phyloP scores from a whole-genome alignment of 2,329 filamentous ascomycete genomes.

The Aspergillus pseudonomiae region DNA sequence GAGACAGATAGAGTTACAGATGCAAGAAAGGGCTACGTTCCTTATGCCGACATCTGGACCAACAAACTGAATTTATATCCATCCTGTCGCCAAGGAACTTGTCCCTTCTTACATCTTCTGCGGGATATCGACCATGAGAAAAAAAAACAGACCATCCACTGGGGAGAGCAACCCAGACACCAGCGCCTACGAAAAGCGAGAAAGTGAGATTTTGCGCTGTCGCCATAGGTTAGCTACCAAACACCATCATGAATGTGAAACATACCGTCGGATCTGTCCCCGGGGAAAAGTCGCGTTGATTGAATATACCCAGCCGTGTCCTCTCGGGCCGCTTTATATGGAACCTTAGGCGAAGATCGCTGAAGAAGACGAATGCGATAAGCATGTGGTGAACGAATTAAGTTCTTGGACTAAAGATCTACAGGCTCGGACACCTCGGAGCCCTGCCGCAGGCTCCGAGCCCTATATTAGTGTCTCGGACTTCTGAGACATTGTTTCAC shows the following conservation, averaged over 20 bases:
- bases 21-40: too few relatives aligned
- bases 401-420: too few relatives aligned
- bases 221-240: not conserved
- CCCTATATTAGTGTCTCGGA: too few relatives aligned
- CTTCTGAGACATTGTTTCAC: not conserved
- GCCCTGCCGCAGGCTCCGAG: too few relatives aligned
- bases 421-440: too few relatives aligned
- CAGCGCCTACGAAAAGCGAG: not conserved
- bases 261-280: not conserved
- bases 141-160: not conserved
- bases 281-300: not conserved
- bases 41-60: too few relatives aligned
- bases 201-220: too few relatives aligned
- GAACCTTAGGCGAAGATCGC: not conserved
- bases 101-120: too few relatives aligned
- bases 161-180: not conserved
- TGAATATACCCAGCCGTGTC: not conserved
- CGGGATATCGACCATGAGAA: too few relatives aligned
- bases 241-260: not conserved
- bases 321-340: not conserved
- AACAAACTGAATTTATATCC: too few relatives aligned
- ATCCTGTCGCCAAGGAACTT: too few relatives aligned
- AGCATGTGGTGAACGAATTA: not conserved
- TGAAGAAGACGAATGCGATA: not conserved
- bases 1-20: too few relatives aligned